Evolutionary conservation across 371 early-diverging fungal species (phyloP).

Genomic region (Chytridium lagenaria): DNA sequence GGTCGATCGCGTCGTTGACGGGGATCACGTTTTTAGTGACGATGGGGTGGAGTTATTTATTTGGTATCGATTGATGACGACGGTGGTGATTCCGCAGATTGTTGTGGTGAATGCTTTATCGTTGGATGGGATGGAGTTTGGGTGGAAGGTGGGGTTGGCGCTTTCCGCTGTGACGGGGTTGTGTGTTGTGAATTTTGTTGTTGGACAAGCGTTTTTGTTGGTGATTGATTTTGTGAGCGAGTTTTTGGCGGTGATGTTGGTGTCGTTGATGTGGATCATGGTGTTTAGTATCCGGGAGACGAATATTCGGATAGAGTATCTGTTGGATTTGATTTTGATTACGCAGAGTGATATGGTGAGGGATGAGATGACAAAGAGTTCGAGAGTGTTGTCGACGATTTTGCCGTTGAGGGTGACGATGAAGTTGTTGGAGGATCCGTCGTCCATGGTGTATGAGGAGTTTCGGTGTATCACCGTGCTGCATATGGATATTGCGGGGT

Average conservation of each 20-base stretch:
- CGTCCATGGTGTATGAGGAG: constrained; percentile 49
- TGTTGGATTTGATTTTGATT: constrained; percentile 43
- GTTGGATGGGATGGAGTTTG: constrained; percentile 15
- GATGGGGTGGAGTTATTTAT: constrained; percentile 6
- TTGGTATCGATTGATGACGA: constrained; percentile 21
- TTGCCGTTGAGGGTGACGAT: constrained; percentile 47
- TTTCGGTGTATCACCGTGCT: constrained; percentile 44
- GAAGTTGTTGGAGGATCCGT: constrained; percentile 44
- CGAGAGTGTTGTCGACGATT: constrained; percentile 45
- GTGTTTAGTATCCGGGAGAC: constrained; percentile 30
- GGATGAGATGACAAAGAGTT: constrained; percentile 46
- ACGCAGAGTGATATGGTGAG: constrained; percentile 47
- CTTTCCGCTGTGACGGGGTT: too few species aligned
- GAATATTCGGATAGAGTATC: constrained; percentile 30
- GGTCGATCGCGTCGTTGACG: constrained; percentile 24
- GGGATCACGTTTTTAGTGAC: constrained; percentile 18
- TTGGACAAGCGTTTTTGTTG: neutral
- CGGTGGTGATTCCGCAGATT: constrained; percentile 24
- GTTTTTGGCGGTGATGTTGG: constrained; percentile 19
- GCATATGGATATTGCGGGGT: constrained; percentile 57
- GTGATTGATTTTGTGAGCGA: neutral
- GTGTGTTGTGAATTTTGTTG: neutral
- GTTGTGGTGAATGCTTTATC: constrained; percentile 14
- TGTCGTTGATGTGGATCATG: constrained; percentile 10
- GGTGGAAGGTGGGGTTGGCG: neutral